phyloP scores from a whole-genome alignment of 176 grass and related monocot genomes.

The Rhynchospora tenuis region DNA sequence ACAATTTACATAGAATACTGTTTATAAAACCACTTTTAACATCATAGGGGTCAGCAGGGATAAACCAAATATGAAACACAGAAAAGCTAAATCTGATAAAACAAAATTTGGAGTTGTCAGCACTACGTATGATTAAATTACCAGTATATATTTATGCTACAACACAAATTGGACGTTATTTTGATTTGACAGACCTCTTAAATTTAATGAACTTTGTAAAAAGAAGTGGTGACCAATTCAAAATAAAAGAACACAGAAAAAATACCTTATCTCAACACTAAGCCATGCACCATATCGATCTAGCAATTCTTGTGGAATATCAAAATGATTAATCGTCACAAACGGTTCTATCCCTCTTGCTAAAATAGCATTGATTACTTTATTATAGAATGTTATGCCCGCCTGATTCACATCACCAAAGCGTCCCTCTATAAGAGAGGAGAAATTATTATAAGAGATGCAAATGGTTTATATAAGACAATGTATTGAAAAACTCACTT shows the following conservation, averaged over 20 bases:
- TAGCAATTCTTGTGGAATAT: slow-evolving; percentile 57
- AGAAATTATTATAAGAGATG: slow-evolving; percentile 1
- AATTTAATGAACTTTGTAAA: not conserved
- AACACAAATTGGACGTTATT: not conserved
- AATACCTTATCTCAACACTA: slow-evolving; percentile 49
- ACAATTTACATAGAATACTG: not conserved
- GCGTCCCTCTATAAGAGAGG: slow-evolving; percentile 27
- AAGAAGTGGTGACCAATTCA: not conserved
- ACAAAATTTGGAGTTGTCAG: not conserved
- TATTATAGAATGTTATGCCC: slow-evolving; percentile 47
- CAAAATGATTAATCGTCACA: slow-evolving; percentile 65
- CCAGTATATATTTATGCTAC: not conserved
- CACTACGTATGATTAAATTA: not conserved
- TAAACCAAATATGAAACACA: not conserved
- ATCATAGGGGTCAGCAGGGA: not conserved
- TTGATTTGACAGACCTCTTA: not conserved
- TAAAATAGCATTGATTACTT: slow-evolving; percentile 33
- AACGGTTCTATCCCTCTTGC: slow-evolving; percentile 61
- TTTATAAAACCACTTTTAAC: no score
- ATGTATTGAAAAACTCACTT: slow-evolving; percentile 31
- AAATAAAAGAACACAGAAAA: not conserved
- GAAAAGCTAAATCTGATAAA: not conserved
- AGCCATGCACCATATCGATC: slow-evolving; percentile 54
- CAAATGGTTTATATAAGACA: not conserved
- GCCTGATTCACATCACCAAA: slow-evolving; percentile 43